phyloP scores from a whole-genome alignment of 345 rosid genomes.

The Noccaea bulbosa region DNA sequence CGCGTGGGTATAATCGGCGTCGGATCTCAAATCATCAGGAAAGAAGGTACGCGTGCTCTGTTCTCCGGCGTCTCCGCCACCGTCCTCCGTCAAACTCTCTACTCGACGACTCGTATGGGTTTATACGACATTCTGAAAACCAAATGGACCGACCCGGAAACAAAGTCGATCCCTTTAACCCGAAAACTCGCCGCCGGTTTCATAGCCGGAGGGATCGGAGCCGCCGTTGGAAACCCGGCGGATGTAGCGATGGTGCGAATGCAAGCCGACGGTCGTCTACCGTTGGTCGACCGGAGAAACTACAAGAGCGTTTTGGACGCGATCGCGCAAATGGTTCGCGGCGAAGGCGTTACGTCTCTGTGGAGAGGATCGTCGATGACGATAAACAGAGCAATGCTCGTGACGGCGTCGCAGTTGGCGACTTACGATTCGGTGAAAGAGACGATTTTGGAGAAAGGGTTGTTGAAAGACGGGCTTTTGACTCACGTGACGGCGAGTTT shows the following conservation, averaged over 20 bases:
- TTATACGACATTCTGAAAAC: constrained; percentile 70
- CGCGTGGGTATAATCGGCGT: constrained; percentile 62
- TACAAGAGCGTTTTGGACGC: constrained; percentile 83
- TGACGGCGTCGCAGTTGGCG: constrained; percentile 85
- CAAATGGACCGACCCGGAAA: constrained; percentile 74
- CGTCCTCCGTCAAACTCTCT: constrained; percentile 79
- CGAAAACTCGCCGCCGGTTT: constrained; percentile 66
- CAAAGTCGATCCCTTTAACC: constrained; percentile 56
- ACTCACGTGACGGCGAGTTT: constrained; percentile 84
- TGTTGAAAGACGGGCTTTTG: constrained; percentile 68
- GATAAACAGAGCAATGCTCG: constrained; percentile 86
- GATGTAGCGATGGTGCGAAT: constrained; percentile 95
- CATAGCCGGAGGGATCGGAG: constrained; percentile 82
- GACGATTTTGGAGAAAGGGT: constrained; percentile 52
- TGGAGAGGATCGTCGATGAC: constrained; percentile 90
- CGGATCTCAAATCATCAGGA: constrained; percentile 58
- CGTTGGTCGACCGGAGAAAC: constrained; percentile 62
- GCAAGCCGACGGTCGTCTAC: constrained; percentile 93
- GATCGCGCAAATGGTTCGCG: constrained; percentile 60
- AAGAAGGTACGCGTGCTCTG: constrained; percentile 70
- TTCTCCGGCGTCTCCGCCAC: constrained; percentile 90
- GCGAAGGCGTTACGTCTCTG: constrained; percentile 76
- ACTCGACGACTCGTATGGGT: constrained; percentile 91
- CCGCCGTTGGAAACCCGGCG: constrained; percentile 85
- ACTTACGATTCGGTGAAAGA: constrained; percentile 85